Conservation (phyloP, 225 moss, liverwort and hornwort genomes). For the Pseudisothecium myosuroides region DNA sequence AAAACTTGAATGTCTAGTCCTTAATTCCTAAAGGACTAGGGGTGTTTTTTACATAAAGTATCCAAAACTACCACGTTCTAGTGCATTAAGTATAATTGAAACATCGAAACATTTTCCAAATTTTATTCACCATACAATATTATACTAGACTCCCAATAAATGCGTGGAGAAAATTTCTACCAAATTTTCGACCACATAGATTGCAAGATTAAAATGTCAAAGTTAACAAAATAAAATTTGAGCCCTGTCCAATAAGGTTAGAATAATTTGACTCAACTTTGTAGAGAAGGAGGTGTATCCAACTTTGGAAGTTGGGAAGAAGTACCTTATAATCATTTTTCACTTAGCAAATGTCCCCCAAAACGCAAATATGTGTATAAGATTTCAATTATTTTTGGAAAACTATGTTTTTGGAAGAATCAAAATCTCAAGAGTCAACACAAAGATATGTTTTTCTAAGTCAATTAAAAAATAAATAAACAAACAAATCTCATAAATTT, state of each 20-base stretch:
- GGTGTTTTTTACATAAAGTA: neutral
- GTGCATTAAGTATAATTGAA: neutral
- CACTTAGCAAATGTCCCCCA: fast-evolving
- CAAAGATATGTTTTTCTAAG: neutral
- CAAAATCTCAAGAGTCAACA: neutral
- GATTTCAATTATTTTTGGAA: neutral
- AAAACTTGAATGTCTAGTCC: neutral
- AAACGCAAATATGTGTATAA: neutral
- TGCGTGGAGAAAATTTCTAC: neutral
- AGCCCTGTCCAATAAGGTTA: fast-evolving
- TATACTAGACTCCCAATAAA: neutral
- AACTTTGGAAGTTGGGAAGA: fast-evolving
- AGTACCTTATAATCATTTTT: neutral
- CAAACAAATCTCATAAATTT: neutral
- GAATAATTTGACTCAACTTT: neutral
- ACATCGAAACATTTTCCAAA: neutral
- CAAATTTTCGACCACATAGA: too few relatives aligned
- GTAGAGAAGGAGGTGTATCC: fast-evolving
- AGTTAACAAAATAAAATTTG: neutral
- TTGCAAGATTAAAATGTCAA: neutral
- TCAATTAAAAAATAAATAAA: neutral
- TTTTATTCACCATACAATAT: neutral
- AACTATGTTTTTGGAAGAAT: neutral
- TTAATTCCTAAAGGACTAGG: fast-evolving
- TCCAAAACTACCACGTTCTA: neutral